Conservation (phyloP, 1,139 yeast species). For the Candida sojae region DNA sequence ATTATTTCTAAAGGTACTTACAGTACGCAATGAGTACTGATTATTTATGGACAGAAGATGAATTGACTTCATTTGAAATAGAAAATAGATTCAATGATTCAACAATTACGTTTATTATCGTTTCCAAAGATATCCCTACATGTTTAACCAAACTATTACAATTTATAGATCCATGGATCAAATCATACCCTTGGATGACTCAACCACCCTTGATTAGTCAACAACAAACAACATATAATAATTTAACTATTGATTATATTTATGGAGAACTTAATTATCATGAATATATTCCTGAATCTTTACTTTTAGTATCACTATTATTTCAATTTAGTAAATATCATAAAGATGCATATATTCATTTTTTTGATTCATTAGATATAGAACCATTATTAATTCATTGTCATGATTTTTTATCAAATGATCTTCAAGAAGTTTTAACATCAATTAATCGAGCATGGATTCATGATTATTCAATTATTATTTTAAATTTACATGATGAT, state of each 20-base stretch:
- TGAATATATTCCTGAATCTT: slow-evolving; percentile 46
- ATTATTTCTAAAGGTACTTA: too few species aligned
- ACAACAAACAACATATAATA: slow-evolving; percentile 5
- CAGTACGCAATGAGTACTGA: slow-evolving; percentile 7
- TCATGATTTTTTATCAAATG: slow-evolving; percentile 39
- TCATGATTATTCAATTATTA: slow-evolving; percentile 29
- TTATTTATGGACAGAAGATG: slow-evolving; percentile 14
- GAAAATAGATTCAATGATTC: slow-evolving; percentile 10
- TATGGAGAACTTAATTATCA: slow-evolving; percentile 47
- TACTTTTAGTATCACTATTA: slow-evolving; percentile 45
- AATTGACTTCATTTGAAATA: slow-evolving; percentile 9
- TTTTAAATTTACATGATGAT: slow-evolving; percentile 29
- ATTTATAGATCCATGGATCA: slow-evolving; percentile 11
- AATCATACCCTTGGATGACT: slow-evolving; percentile 16
- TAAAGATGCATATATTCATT: slow-evolving; percentile 43
- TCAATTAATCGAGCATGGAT: slow-evolving; percentile 49
- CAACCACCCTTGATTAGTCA: slow-evolving; percentile 7
- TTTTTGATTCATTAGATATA: slow-evolving; percentile 53
- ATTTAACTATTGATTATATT: slow-evolving; percentile 25
- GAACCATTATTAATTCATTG: slow-evolving; percentile 57
- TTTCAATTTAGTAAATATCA: slow-evolving; percentile 28
- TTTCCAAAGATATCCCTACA: slow-evolving; percentile 8
- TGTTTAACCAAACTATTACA: slow-evolving; percentile 6
- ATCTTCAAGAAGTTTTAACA: slow-evolving; percentile 42
- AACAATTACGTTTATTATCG: slow-evolving; percentile 11